Base-by-base conservation (phyloP, 495 filamentous ascomycete genomes). In the Aspergillus sparsus region DNA sequence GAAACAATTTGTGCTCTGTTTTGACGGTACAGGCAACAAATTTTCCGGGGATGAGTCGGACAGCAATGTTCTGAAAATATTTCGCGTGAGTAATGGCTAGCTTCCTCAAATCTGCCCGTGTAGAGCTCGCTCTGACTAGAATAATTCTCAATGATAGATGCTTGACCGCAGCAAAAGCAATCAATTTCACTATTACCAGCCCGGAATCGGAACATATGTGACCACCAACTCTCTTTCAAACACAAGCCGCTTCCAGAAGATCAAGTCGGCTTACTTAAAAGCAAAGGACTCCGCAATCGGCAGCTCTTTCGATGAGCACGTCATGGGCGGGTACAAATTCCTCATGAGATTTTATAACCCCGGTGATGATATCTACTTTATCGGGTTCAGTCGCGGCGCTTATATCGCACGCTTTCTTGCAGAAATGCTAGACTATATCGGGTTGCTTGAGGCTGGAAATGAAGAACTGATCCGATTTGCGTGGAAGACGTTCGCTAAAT, bases 21-120 rank as follows among this genome's bases (percentile, higher is more conserved):
- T 96, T 58, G 92, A 96, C 68, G 92, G 92, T 27, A 96, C 92
- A 0, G 91, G 91, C 2, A 94, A 96, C 66, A 90, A 92, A 64
- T 95, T 94, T 67, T 80, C 80, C 33, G 90, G 92, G 9, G 89
- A 90, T 66, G 85, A 89, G 50, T 85, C 85, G 8, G 90, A 95
- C 67, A 94, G 89, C 68, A 95, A 94, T 70, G 92, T 96, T 58
- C 75, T 96, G 46, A 96, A 96, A 71, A 92, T 96, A 31, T 96
- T 87, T 69, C 74, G 80, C 27, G 77, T 80, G 68, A 65, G 76
- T 74, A 33, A 47, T 37, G 16, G 21, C 42, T n/a, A 41, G 36
- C 46, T 32, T 12, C 5, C 13, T 37, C 34, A 27, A 33, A 6
- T 32, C 35, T 7, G 3, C 21, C 21, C 21, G 21, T 27, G 21